Evolutionary conservation across 1,284 basidiomycete genomes (phyloP), one percentile per base, ranked within the genome.

Genomic region (Papiliotrema terrestris): DNA sequence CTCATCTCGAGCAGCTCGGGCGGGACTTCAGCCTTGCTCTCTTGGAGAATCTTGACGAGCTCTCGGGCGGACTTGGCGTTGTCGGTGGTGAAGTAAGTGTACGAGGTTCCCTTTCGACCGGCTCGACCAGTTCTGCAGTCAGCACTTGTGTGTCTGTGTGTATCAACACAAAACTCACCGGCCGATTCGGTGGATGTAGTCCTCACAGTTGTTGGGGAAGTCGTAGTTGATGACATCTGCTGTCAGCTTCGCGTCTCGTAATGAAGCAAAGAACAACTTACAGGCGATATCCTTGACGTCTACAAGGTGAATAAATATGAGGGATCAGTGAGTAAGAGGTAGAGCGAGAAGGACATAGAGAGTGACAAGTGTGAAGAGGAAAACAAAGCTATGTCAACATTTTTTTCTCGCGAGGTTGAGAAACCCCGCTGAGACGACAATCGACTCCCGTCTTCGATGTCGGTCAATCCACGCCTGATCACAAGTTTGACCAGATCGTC

Each of bases 81-180:
- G 71, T 96, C 91, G 50, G 88, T 88, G 53, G 90, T 94, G 80
- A 98, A 95, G 83, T 95, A 98, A 13, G 93, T 97, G 79, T 90
- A 96, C 4, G 93, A 91, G 36, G 86, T 89, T 65, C 92, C 91
- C 56, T 70, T 80, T 49, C 70, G 66, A 51, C 81, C 81, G 32
- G 81, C 82, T 73, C 82, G 81, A 63, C 81, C 82, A 37, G 82
- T 83, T 47, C 52, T 49, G 36, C 9, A 37, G 36, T 49, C 35
- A 49, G 32, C 32, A 11, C 29, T 5, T 32, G 6, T 11, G 5
- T 11, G 29, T 32, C 6, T 32, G 6, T 11, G 5, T 11, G 29
- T 32, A 32, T 32, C 29, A 32, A 6, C 29, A 32, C 5, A 32
- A 3, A 37, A 37, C 35, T 25, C 23, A 37, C 72, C 80, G 80